phyloP scores from a whole-genome alignment of 495 filamentous ascomycete species.

The Saxophila tyrrhenica region DNA sequence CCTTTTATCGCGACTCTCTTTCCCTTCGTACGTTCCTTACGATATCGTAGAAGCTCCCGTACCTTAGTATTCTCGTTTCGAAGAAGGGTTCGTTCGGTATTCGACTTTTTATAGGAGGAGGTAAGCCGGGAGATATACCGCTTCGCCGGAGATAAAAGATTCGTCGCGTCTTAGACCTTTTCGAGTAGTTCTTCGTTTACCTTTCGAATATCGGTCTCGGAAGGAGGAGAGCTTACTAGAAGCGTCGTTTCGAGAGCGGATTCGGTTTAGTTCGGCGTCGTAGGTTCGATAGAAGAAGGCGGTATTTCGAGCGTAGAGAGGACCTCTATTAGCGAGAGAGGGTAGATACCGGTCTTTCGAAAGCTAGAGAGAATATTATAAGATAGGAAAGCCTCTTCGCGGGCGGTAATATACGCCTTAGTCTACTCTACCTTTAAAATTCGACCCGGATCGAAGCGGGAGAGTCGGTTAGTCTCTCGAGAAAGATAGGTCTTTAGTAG shows the following conservation, averaged over 20 bases:
- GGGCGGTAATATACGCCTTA: not conserved
- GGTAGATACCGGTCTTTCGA: not conserved
- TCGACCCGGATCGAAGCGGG: not conserved
- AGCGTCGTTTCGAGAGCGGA: not conserved
- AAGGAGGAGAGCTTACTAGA: not conserved
- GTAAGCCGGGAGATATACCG: not conserved
- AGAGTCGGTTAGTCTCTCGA: not conserved
- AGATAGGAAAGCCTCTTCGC: not conserved
- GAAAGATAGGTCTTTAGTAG: not conserved
- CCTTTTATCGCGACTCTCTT: slow-evolving; percentile 3
- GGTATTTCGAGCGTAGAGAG: not conserved
- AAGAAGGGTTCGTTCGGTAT: not conserved
- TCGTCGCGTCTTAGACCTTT: not conserved
- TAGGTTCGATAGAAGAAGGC: not conserved
- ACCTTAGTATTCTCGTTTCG: not conserved
- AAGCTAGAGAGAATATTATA: not conserved
- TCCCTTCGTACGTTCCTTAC: not conserved
- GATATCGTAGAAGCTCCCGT: not conserved
- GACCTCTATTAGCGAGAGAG: not conserved
- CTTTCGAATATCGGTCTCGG: not conserved
- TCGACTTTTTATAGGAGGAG: slow-evolving; percentile 1
- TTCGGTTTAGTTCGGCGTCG: not conserved
- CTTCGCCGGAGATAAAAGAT: not conserved
- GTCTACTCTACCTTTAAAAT: slow-evolving; percentile 1
- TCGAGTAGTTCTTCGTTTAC: not conserved